Base-by-base conservation (phyloP, 148 eudicot genomes). In the Diospyros kaki region DNA sequence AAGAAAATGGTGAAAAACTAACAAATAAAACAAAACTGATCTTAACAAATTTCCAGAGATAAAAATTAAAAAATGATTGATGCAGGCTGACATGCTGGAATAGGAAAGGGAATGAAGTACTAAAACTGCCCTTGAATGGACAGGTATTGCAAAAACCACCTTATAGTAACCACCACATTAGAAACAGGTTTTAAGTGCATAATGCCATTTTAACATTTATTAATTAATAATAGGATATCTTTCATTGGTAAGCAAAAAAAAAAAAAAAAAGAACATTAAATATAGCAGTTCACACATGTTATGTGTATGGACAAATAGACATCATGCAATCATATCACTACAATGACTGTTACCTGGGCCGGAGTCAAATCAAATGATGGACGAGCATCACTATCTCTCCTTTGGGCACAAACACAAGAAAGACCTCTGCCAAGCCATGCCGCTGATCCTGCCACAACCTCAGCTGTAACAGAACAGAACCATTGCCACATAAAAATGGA, bases 401-500 rank as follows among this genome's bases (percentile, higher is more conserved):
- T 82, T 77, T 95, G 98, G 73, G 88, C 98, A 83, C 98, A 95
- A 74, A 95, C 98, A 84, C 98, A 95, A 45, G 98, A 92, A 74
- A 95, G 93, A 65, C 98, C 97, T 82, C 82, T 91, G 54, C 98
- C 98, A 67, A 95, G 86, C 98, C 98, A 95, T 76, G 98, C 98
- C 67, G 98, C 92, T 72, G 98, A 95, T 80, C 98, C 97, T 73
- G 94, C 97, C 69, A 88, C 98, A 72, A 89, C 98, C 83, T 95
- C 98, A 80, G 88, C 97, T 92, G 87, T 77, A 83, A 76, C 73
- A 87, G 74, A 84, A 73, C n/a, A 77, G 69, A 75, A 48, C 52
- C 52, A 72, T 58, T 71, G 70, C 52, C 69, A 77, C 42, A 74
- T 61, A 66, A 64, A 81, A 66, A 62, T 75, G 58, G 71, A 41